Evolutionary conservation across 345 rosid genomes (phyloP).

Genomic region (Sisymbrium altissimum): DNA sequence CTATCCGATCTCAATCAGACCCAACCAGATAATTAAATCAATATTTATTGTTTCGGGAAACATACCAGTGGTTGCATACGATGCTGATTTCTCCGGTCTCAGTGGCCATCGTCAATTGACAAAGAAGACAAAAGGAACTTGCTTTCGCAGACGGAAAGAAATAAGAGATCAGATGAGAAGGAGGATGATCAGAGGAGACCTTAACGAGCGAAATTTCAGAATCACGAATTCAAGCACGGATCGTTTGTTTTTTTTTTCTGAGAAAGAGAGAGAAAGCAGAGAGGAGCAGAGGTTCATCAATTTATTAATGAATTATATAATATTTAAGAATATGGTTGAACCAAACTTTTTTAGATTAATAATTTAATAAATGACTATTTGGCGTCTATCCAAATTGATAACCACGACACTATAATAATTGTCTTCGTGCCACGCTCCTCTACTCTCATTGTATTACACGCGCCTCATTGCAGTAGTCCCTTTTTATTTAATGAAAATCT

Average conservation of each 20-base stretch:
- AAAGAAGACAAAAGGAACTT: neutral
- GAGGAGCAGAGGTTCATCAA: neutral
- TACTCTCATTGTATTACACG: neutral
- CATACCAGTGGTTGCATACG: constrained; percentile 84
- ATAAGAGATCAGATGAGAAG: constrained; percentile 8
- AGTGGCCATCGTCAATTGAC: constrained; percentile 46
- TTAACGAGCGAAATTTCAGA: neutral
- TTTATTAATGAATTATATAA: neutral
- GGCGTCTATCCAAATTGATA: neutral
- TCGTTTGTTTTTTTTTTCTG: constrained; percentile 21
- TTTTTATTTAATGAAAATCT: too few relatives aligned
- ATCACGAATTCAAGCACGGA: constrained; percentile 10
- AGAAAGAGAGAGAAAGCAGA: neutral
- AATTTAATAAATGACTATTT: neutral
- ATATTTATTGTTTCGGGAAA: neutral
- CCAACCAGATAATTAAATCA: neutral
- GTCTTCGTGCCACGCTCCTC: neutral
- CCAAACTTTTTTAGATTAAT: constrained; percentile 18
- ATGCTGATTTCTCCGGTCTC: constrained; percentile 59
- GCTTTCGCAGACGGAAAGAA: neutral
- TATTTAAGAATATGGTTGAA: constrained; percentile 18
- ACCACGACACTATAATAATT: neutral
- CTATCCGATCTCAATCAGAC: neutral
- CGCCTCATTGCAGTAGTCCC: neutral
- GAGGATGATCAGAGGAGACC: constrained; percentile 15